phyloP scores from a whole-genome alignment of 805 yeast species.

The Monosporozyma solicola region DNA sequence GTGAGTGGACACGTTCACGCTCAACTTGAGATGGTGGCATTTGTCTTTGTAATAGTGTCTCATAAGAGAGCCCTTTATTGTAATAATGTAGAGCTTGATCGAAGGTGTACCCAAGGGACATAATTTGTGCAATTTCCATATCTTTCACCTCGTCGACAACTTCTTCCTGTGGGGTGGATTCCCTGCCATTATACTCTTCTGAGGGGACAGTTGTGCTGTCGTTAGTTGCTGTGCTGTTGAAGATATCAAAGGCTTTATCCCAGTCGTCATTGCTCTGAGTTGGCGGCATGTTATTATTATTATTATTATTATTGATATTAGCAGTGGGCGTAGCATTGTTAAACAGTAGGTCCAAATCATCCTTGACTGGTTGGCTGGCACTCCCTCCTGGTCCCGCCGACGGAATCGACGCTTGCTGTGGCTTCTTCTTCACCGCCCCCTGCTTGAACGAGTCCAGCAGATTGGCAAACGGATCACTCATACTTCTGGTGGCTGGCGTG shows the following conservation, averaged over 20 bases:
- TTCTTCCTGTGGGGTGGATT: no score
- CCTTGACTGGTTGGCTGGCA: not conserved
- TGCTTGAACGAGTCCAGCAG: slow-evolving; percentile 29
- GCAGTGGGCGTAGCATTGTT: not conserved
- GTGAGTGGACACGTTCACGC: not conserved
- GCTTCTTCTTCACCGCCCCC: not conserved
- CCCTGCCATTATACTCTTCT: not conserved
- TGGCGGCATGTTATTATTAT: not conserved
- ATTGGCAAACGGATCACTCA: slow-evolving; percentile 38
- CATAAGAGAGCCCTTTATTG: slow-evolving; percentile 21
- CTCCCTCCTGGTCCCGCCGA: no score
- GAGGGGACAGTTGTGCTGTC: not conserved
- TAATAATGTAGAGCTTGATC: slow-evolving; percentile 17
- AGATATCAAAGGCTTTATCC: slow-evolving; percentile 17
- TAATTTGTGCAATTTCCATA: slow-evolving; percentile 28
- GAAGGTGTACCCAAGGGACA: slow-evolving; percentile 25
- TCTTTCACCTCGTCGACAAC: slow-evolving; percentile 27
- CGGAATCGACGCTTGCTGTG: not conserved
- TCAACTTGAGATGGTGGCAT: not conserved
- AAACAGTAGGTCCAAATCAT: slow-evolving; percentile 11
- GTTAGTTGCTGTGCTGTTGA: not conserved
- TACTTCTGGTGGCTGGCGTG: not conserved
- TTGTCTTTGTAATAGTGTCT: slow-evolving; percentile 7
- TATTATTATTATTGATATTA: not conserved
- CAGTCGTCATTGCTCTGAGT: slow-evolving; percentile 9